A percentile compares a stretch with the other conserved stretches of the same genome.
phyloP scores from a whole-genome alignment of 2,329 filamentous ascomycete genomes.

The Shiraia bambusicola region DNA sequence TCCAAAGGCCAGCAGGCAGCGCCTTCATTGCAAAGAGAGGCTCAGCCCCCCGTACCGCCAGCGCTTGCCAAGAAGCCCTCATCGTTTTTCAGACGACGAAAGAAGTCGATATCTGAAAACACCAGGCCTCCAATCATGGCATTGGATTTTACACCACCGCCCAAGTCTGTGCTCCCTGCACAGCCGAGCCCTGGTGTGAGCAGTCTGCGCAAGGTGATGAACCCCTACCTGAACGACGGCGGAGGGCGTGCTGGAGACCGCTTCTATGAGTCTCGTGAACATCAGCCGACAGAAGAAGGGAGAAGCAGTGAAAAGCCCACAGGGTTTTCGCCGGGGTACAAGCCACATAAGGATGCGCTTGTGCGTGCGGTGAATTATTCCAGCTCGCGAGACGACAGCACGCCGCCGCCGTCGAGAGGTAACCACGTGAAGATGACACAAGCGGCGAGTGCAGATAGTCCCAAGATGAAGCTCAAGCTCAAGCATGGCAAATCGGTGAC shows the following conservation, averaged over 20 bases:
- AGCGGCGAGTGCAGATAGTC: slow-evolving; percentile 27
- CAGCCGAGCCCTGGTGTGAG: slow-evolving; percentile 61
- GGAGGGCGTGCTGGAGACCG: slow-evolving; percentile 23
- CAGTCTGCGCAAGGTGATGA: slow-evolving; percentile 84
- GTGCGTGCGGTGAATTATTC: slow-evolving; percentile 64
- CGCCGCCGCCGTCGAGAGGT: slow-evolving; percentile 26
- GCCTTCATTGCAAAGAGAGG: slow-evolving; percentile 22
- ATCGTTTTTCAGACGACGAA: slow-evolving; percentile 89
- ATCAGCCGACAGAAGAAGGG: slow-evolving; percentile 24
- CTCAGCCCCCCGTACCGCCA: slow-evolving; percentile 26
- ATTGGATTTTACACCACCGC: slow-evolving; percentile 42
- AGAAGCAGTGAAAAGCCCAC: slow-evolving; percentile 48
- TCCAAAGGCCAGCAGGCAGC: slow-evolving; percentile 32
- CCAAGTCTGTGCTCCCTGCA: slow-evolving; percentile 27
- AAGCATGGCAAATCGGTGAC: slow-evolving; percentile 30
- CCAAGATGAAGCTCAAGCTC: slow-evolving; percentile 47
- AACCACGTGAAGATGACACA: slow-evolving; percentile 31
- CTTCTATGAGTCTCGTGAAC: slow-evolving; percentile 33
- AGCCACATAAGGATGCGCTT: slow-evolving; percentile 69
- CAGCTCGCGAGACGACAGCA: slow-evolving; percentile 42
- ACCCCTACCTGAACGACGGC: slow-evolving; percentile 66
- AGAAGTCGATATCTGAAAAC: slow-evolving; percentile 78
- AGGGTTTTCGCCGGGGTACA: slow-evolving; percentile 75
- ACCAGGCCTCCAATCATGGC: slow-evolving; percentile 62
- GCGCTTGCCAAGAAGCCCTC: slow-evolving; percentile 84